Base-by-base conservation (phyloP, 108 stramenopile species). In the Stephanodiscus triporus region DNA sequence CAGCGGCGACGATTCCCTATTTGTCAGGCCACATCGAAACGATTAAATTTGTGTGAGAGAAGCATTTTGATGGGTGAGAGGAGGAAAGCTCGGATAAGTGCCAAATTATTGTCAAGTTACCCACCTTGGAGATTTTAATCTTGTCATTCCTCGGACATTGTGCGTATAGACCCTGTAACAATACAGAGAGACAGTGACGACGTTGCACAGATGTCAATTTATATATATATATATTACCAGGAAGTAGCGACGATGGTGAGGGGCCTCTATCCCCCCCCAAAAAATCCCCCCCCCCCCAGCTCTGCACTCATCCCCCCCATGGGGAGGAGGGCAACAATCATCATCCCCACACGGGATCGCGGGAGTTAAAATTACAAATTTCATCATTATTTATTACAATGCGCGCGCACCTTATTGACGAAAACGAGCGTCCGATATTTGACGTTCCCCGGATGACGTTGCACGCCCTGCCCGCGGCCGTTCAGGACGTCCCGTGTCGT, bases 381-480 rank as follows among this genome's bases (percentile, higher is more conserved):
- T 11, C 40, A 40, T 9, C 40, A 40, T 40, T 14, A 17, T 27
- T 9, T 1, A 6, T 29, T 16, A 27, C 32, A 53, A 22, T 34
- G n/a, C 32, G 30, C 23, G 58, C 73, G 20, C 27, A 72, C 77
- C 70, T 78, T 78, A 51, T 78, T 78, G 34, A 68, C 72, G 37
- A 50, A 73, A 14, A 80, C 79, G n/a, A 80, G 49, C 23, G 57
- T 68, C 32, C 79, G 65, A 57, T 80, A 80, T 49, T 73, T 80
- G 32, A 69, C 68, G 58, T 80, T 80, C 0, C 79, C 79, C 16
- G 79, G 79, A 70, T 80, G 79, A 24, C 72, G 72, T n/a, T 80
- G 79, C 54, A 80, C 79, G 7, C 79, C 79, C 54, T 73, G 72
- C n/a, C 79, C 79, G 19, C 79, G 56, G 23, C 79, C 79, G 30